Conservation (phyloP, 2,329 filamentous ascomycete genomes). For the Tolypocladium capitatum region DNA sequence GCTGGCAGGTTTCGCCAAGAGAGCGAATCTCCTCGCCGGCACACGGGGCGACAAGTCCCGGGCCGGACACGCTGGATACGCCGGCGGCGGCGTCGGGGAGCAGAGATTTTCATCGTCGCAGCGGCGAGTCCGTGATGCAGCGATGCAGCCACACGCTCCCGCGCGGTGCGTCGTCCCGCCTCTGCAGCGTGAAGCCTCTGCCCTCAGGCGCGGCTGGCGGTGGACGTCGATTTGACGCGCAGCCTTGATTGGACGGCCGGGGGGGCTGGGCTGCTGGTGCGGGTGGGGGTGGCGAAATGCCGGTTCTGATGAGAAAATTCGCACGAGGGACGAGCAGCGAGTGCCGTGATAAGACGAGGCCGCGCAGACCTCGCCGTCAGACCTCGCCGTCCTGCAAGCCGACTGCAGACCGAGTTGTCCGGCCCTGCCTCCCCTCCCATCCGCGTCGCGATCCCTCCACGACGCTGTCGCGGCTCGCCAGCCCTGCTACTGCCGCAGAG, state of each 20-base stretch:
- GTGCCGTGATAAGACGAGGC: too few species aligned
- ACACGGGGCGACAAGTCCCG: too few species aligned
- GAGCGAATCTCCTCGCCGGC: too few species aligned
- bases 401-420: background rate
- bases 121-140: background rate
- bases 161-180: too few species aligned
- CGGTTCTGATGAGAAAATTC: background rate
- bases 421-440: background rate
- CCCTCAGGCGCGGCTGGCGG: background rate
- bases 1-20: too few species aligned
- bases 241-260: background rate
- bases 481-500: too few species aligned
- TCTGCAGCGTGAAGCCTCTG: too few species aligned
- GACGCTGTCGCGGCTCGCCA: background rate
- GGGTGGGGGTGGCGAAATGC: background rate
- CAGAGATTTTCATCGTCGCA: background rate
- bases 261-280: background rate
- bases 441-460: background rate
- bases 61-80: too few species aligned
- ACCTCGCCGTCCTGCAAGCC: too few species aligned
- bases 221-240: background rate
- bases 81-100: background rate
- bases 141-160: background rate
- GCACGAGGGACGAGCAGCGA: too few species aligned
- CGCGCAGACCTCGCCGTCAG: too few species aligned